Evolutionary conservation across 2,329 filamentous ascomycete species (phyloP), one percentile per base, ranked within the genome.

Genomic region (Colletotrichum scovillei): DNA sequence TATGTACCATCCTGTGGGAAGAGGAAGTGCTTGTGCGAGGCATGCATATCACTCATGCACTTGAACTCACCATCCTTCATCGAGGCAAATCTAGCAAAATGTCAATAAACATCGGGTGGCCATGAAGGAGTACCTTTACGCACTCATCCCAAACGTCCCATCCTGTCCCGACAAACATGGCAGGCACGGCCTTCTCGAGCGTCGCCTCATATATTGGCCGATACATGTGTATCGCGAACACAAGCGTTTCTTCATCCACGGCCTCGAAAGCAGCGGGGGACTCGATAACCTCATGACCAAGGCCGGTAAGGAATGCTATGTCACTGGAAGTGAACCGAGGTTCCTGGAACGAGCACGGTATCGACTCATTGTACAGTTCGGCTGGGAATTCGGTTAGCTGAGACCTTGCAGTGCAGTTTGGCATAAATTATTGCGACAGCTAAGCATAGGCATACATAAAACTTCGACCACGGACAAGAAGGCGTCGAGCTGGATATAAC

Each of bases 161-260:
- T 0, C 84, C 82, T 0, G 88, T 92, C 0, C 91, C 92, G 16
- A 93, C 84, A 14, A 91, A 89, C 2, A 92, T 77, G 0, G 82
- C 85, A 0, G 92, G 91, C 1, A 85, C 76, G 0, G 80, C 75
- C 0, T 80, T 78, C 2, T 82, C 76, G 2, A 94, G 80, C 0
- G 90, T 85, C 6, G 84, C 79, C 26, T 87, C 82, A 63, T 90
- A 93, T 53, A 88, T 85, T 49, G 81, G 84, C 26, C 82, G 84
- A 69, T 91, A 90, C 71, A 91, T 85, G 63, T 93, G 92, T 0
- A 93, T 85, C 1, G 89, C 91, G 75, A 89, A 94, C 2, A 92
- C 83, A 1, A 94, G 78, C 0, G 89, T 87, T 0, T 81, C 77
- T 0, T 78, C 60, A 19, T 86, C 83, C 11, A 93, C 83, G 6